Conservation (phyloP, 768 basidiomycete genomes). For the Pleurotus citrinopileatus region DNA sequence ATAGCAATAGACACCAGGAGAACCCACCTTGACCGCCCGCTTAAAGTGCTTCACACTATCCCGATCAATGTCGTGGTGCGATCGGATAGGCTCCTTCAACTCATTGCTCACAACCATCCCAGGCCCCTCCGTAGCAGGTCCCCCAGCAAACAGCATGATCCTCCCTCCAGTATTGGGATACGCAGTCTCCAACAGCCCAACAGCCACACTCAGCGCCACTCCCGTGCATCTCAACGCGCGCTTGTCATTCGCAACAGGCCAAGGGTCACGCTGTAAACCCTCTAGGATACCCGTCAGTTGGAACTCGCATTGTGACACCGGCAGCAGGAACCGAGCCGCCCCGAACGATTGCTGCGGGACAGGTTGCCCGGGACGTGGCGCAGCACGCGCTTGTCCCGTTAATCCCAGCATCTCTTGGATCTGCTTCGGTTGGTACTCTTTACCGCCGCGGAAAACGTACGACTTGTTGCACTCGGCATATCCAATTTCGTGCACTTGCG, state of each 20-base stretch:
- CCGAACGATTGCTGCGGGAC: constrained; percentile 79
- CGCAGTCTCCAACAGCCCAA: constrained; percentile 89
- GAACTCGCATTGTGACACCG: constrained; percentile 91
- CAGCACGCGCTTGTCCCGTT: constrained; percentile 73
- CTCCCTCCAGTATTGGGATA: constrained; percentile 96
- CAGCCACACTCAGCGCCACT: constrained; percentile 89
- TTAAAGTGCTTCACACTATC: constrained; percentile 98
- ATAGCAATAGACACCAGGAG: constrained; percentile 8
- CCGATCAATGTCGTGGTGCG: constrained; percentile 97
- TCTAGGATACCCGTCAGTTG: constrained; percentile 94
- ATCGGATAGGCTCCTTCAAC: constrained; percentile 94
- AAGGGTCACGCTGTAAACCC: constrained; percentile 83
- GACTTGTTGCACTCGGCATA: constrained; percentile 96
- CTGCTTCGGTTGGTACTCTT: constrained; percentile 94
- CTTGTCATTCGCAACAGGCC: constrained; percentile 96
- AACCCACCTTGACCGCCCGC: constrained; percentile 84
- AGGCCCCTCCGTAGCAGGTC: constrained; percentile 94
- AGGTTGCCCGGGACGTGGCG: constrained; percentile 83
- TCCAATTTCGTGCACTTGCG: constrained; percentile 98
- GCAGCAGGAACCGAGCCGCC: constrained; percentile 88
- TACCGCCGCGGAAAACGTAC: constrained; percentile 97
- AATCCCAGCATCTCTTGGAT: constrained; percentile 98
- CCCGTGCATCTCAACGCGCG: constrained; percentile 93
- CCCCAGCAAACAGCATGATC: constrained; percentile 95
- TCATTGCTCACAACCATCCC: constrained; percentile 96